Percentiles rank a stretch among this genome's conserved stretches.
Evolutionary conservation across 1,139 yeast species (phyloP).

Genomic region (Taphrina pruni): DNA sequence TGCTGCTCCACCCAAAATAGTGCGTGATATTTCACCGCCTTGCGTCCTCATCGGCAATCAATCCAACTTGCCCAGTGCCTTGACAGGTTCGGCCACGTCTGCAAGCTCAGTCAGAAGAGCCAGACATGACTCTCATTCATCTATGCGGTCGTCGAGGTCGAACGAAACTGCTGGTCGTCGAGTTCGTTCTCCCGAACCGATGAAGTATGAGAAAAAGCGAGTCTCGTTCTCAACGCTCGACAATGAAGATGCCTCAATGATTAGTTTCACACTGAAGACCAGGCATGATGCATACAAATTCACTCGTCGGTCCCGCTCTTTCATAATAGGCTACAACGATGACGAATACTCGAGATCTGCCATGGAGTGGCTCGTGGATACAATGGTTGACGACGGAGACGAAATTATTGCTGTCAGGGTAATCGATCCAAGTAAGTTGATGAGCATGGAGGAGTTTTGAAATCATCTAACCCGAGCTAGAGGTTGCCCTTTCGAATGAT

Average conservation of each 20-base stretch:
- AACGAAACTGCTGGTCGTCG: constrained; percentile 19
- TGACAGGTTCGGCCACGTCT: constrained; percentile 14
- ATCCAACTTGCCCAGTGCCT: constrained; percentile 19
- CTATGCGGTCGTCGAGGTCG: constrained; percentile 19
- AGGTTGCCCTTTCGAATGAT: constrained; percentile 45
- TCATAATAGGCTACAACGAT: constrained; percentile 66
- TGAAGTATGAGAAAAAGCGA: constrained; percentile 48
- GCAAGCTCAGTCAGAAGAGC: constrained; percentile 13
- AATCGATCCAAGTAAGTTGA: constrained; percentile 53
- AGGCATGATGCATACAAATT: constrained; percentile 64
- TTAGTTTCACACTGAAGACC: constrained; percentile 60
- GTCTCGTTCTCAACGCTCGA: constrained; percentile 64
- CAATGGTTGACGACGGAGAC: constrained; percentile 55
- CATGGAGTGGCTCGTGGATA: constrained; percentile 69
- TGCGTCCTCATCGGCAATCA: neutral
- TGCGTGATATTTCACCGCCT: constrained; percentile 29
- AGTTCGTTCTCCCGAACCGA: constrained; percentile 35
- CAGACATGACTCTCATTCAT: constrained; percentile 33
- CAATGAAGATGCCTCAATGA: constrained; percentile 54
- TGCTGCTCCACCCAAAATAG: constrained; percentile 35
- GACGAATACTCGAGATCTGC: constrained; percentile 66
- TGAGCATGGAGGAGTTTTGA: no score
- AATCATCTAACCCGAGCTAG: neutral
- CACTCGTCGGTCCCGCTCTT: constrained; percentile 65
- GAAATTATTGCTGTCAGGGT: constrained; percentile 46